A percentile compares a stretch with the other conserved stretches of the same genome.
Conservation (phyloP, 306 rosid species). For the barrel medic (Medicago truncatula) region MtrunA17r5.0-ANR NC_053045.1:29875501-29876000, state of each 20-base stretch:
- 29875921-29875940: slow-evolving; percentile 76
- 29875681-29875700: slow-evolving; percentile 48
- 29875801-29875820: background rate
- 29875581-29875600: slow-evolving; percentile 25
- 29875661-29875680: slow-evolving; percentile 40
- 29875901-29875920: slow-evolving; percentile 47
- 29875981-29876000: slow-evolving; percentile 14
- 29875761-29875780: background rate
- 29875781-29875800: background rate
- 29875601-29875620: slow-evolving; percentile 49
- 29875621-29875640: slow-evolving; percentile 46
- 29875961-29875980: slow-evolving; percentile 43
- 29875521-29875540: slow-evolving; percentile 14
- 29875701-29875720: slow-evolving; percentile 30
- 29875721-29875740: background rate
- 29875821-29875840: slow-evolving; percentile 72
- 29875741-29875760: slow-evolving; percentile 11
- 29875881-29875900: slow-evolving; percentile 46
- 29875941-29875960: slow-evolving; percentile 71
- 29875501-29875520: slow-evolving; percentile 41
- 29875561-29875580: slow-evolving; percentile 62
- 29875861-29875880: slow-evolving; percentile 66
- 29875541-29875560: slow-evolving; percentile 48
- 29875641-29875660: slow-evolving; percentile 17
- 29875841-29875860: slow-evolving; percentile 58